phyloP scores from a whole-genome alignment of 2,329 filamentous ascomycete species.

The Byssothecium circinans region DNA sequence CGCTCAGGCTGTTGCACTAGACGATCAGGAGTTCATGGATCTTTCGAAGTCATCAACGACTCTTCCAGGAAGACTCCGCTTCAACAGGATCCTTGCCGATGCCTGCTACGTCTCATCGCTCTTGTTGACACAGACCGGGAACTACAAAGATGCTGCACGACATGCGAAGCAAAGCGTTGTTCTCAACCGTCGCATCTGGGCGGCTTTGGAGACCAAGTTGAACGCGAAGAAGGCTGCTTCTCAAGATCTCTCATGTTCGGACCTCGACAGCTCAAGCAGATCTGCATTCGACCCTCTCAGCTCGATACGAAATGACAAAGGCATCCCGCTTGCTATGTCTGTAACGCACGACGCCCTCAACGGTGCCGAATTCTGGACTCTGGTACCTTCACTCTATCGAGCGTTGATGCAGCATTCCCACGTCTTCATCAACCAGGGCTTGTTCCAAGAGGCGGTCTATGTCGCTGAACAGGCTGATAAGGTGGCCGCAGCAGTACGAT shows the following conservation, averaged over 20 bases:
- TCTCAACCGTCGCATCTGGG: conserved; percentile 55
- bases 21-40: conserved; percentile 31
- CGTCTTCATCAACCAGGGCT: conserved; percentile 79
- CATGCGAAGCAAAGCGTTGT: conserved; percentile 53
- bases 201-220: conserved; percentile 50
- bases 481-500: conserved; percentile 69
- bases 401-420: conserved; percentile 73
- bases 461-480: conserved; percentile 83
- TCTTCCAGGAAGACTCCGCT: conserved; percentile 37
- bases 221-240: conserved; percentile 20
- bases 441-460: conserved; percentile 85
- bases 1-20: conserved; percentile 32
- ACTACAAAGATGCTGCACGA: conserved; percentile 49
- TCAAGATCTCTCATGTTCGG: conserved; percentile 17
- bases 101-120: conserved; percentile 67
- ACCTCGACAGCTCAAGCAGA: conserved; percentile 19
- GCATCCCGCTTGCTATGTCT: conserved; percentile 41
- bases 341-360: conserved; percentile 51
- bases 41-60: conserved; percentile 36
- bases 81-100: conserved; percentile 59
- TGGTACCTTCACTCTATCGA: conserved; percentile 73
- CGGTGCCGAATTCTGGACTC: conserved; percentile 75
- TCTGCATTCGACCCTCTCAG: conserved; percentile 28
- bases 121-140: conserved; percentile 61
- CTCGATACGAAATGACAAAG: conserved; percentile 34